Base-by-base conservation (phyloP, 169 alveolate genomes). In the Theileria luwenshuni region DNA sequence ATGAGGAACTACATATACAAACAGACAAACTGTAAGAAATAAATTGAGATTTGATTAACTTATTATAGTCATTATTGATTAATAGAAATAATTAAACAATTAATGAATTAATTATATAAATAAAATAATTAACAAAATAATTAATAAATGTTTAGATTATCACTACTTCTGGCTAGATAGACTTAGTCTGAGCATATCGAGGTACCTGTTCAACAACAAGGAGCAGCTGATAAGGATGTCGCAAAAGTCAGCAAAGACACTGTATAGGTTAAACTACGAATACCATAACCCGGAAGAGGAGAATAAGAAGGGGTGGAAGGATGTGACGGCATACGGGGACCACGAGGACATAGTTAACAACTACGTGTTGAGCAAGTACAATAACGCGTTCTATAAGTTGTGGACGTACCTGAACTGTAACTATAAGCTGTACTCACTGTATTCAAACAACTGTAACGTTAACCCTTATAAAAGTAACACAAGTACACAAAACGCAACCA, bases 341-440 rank as follows among this genome's bases (percentile, higher is more conserved):
- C 65, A 56, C 65, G 33, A 28, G 35, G 65, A 56, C 42, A 56
- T 56, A 19, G 65, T 56, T 6, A 56, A 56, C 32, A 56, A 56
- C 45, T 56, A 56, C 13, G 38, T 56, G 17, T 43, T 56, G 65
- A 56, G 38, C 38, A 56, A 21, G 47, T 76, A 68, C 42, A 75
- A 75, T 8, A 54, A 56, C 52, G 70, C 59, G 38, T 76, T 76
- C 48, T 74, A 76, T 30, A 76, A 76, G 68, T 51, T 76, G 47
- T 76, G 86, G 86, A 2, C 77, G 64, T 52, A 64, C 41, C 60
- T 76, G 32, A 67, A 76, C 45, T 76, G 86, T 35, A 74, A 69
- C 33, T 41, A 64, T 51, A 56, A 56, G 65, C 65, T 56, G 3
- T 56, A 56, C 65, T 56, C 65, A 56, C 25, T 56, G 0, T 56